Evolutionary conservation across 306 rosid genomes (phyloP).

Genomic region (Medicago lupulina): DNA sequence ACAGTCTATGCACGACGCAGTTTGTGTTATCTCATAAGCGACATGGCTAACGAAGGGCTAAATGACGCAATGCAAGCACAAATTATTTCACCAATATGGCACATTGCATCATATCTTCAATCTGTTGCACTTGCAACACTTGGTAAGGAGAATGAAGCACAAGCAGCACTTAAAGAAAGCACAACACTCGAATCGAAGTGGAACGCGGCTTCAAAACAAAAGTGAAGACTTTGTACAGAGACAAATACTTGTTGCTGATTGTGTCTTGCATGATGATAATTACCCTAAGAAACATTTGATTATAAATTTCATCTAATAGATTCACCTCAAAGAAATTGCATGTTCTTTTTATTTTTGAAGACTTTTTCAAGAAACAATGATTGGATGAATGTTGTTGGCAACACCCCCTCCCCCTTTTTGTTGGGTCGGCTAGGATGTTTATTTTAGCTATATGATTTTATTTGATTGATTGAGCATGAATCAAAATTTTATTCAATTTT

Average conservation of each 20-base stretch:
- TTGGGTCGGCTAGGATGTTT: constrained; percentile 52
- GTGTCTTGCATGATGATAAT: constrained; percentile 44
- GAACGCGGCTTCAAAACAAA: constrained; percentile 49
- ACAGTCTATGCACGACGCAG: constrained; percentile 73
- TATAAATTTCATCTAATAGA: constrained; percentile 38
- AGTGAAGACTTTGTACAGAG: constrained; percentile 56
- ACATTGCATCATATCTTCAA: constrained; percentile 87
- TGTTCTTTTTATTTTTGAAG: constrained; percentile 38
- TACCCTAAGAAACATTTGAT: constrained; percentile 34
- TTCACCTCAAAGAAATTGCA: constrained; percentile 38
- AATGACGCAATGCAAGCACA: constrained; percentile 82
- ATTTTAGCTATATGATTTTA: constrained; percentile 43
- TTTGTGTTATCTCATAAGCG: constrained; percentile 72
- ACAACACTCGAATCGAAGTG: constrained; percentile 68
- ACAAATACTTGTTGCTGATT: constrained; percentile 43
- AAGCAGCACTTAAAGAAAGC: constrained; percentile 74
- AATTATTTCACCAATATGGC: constrained; percentile 72
- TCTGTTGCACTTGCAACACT: constrained; percentile 62
- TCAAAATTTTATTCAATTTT: constrained; percentile 1
- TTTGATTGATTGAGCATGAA: constrained; percentile 51
- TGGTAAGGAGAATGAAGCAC: constrained; percentile 74
- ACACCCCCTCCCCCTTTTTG: constrained; percentile 51
- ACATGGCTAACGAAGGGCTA: constrained; percentile 70
- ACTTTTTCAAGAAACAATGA: constrained; percentile 37
- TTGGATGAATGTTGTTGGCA: constrained; percentile 49